Evolutionary conservation across 495 filamentous ascomycete genomes (phyloP).

Genomic region (Chaetomidium leptoderma): DNA sequence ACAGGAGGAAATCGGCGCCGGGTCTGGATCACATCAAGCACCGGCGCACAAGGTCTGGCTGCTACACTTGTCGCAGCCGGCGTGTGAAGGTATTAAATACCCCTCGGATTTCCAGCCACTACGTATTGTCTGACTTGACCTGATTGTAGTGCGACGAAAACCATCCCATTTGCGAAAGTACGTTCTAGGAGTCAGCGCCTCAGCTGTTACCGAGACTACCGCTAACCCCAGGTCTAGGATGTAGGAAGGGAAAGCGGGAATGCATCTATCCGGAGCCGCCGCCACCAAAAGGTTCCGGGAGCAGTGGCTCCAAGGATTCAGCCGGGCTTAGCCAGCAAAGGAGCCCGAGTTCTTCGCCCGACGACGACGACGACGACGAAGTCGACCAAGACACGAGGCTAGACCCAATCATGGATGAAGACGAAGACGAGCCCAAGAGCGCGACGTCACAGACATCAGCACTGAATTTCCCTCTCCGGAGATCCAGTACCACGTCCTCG

Average conservation of each 20-base stretch:
- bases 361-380: constrained; percentile 52
- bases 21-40: constrained; percentile 83
- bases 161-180: constrained; percentile 83
- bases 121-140: constrained; percentile 16
- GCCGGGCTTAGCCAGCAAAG: constrained; percentile 48
- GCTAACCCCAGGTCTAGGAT: constrained; percentile 51
- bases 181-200: constrained; percentile 23
- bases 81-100: constrained; percentile 80
- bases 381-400: constrained; percentile 50
- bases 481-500: constrained; percentile 42
- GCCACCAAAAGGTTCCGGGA: constrained; percentile 46
- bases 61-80: constrained; percentile 85
- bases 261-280: constrained; percentile 74
- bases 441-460: constrained; percentile 33
- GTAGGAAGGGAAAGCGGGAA: constrained; percentile 77
- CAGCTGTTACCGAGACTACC: constrained; percentile 10
- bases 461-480: constrained; percentile 38
- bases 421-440: constrained; percentile 48
- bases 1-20: constrained; percentile 53
- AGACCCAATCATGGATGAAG: constrained; percentile 64
- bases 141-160: constrained; percentile 69
- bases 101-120: neutral
- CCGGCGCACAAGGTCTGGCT: constrained; percentile 86
- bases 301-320: constrained; percentile 44
- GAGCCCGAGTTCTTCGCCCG: constrained; percentile 50